These are phyloP conservation scores for Abelmoschus esculentus DNA, from an alignment of 345 rosid genomes.

Conservation along the genomic window DNA sequence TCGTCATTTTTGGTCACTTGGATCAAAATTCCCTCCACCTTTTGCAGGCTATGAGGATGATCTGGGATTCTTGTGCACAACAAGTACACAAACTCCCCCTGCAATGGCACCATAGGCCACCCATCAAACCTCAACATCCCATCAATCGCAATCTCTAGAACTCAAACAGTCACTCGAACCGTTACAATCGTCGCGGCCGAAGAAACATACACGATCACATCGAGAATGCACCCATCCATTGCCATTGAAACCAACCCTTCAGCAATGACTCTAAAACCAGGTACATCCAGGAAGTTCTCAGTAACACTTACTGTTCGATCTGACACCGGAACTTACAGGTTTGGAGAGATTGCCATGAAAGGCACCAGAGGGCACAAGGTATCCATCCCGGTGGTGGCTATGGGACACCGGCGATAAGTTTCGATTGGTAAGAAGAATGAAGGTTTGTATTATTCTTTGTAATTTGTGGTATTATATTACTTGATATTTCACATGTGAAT, in stretches of 20 bases:
- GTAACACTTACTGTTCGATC: conserved; percentile 68
- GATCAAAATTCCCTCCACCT: not conserved
- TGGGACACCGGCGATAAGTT: conserved; percentile 59
- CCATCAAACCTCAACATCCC: conserved; percentile 87
- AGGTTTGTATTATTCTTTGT: conserved; percentile 48
- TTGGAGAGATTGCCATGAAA: conserved; percentile 73
- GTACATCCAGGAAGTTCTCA: conserved; percentile 53
- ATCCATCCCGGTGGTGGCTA: conserved; percentile 71
- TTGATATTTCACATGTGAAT: too few relatives aligned
- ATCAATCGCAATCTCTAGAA: conserved; percentile 69
- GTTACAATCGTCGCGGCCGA: conserved; percentile 79
- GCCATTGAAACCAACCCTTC: conserved; percentile 78
- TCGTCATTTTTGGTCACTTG: not conserved
- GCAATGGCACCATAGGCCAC: conserved; percentile 68
- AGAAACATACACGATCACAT: conserved; percentile 73
- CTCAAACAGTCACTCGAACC: conserved; percentile 53
- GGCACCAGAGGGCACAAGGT: conserved; percentile 95
- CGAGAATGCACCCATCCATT: conserved; percentile 74
- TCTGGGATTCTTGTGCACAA: conserved; percentile 87
- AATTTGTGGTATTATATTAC: conserved; percentile 40
- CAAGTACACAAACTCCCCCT: conserved; percentile 65
- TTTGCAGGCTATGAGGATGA: conserved; percentile 72
- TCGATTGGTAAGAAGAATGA: conserved; percentile 7
- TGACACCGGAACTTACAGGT: conserved; percentile 62
- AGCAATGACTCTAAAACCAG: conserved; percentile 71